Evolutionary conservation across 805 yeast species (phyloP).

Genomic region (Monosporozyma yasuniensis): DNA sequence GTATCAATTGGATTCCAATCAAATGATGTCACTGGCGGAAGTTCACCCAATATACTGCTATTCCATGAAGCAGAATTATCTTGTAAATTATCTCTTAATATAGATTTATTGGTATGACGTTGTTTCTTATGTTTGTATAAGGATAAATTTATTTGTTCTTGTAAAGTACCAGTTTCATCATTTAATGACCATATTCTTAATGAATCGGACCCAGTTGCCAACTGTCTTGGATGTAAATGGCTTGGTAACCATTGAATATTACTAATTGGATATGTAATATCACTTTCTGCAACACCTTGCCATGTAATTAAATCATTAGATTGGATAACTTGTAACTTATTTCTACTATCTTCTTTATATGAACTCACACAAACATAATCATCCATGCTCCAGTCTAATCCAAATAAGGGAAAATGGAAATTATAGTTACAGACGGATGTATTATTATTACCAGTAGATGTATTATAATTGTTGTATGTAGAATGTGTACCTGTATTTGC

Average conservation of each 20-base stretch:
- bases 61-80: neutral
- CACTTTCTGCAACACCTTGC: constrained; percentile 41
- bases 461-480: neutral
- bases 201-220: constrained; percentile 32
- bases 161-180: constrained; percentile 24
- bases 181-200: constrained; percentile 26
- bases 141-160: constrained; percentile 35
- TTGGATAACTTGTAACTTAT: constrained; percentile 48
- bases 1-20: constrained; percentile 82
- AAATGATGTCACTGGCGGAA: constrained; percentile 88
- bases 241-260: constrained; percentile 30
- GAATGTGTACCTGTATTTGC: neutral
- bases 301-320: constrained; percentile 57
- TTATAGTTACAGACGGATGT: constrained; percentile 22
- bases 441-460: neutral
- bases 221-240: constrained; percentile 19
- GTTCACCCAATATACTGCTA: constrained; percentile 20
- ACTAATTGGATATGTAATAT: constrained; percentile 27
- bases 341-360: constrained; percentile 67
- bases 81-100: neutral
- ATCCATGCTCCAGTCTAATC: constrained; percentile 28
- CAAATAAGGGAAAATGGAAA: constrained; percentile 24
- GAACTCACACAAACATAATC: constrained; percentile 35
- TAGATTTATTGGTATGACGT: constrained; percentile 30
- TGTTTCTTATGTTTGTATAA: constrained; percentile 36